Base-by-base conservation (phyloP, 1,284 basidiomycete species). In the Anthracocystis panici-leucophaei region DNA sequence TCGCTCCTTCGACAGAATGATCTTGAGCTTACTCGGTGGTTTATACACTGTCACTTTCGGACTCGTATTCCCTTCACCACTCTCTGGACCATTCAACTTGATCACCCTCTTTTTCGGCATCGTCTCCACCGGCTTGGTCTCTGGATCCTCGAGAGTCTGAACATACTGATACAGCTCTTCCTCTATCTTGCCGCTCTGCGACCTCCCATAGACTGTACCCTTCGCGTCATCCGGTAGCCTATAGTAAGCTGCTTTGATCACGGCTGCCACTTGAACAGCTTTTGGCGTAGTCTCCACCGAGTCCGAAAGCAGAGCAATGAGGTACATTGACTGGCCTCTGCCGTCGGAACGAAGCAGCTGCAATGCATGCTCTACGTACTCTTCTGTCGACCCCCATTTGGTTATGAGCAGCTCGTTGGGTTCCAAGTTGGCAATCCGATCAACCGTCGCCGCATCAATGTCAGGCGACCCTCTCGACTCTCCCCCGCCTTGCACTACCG, bases 91-190 rank as follows among this genome's bases (percentile, higher is more conserved):
- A 50, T 76, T 57, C 25, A 76, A 52, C 23, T 58, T 61, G 48
- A 76, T 76, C 38, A 76, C 53, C 2, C 62, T 41, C 35, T 42
- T 65, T 44, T 57, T 68, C 0, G 68, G 33, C 10, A 61, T 29
- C 11, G 53, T 11, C 1, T 59, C 31, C 49, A 3, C 53, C 35
- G 3, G 52, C 18, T 12, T 63, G 25, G 2, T 60, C 21, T 1
- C 31, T 38, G 2, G 69, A 29, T 80, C 85, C 5, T 87, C 88
- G 62, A 92, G 91, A 75, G 92, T 91, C 3, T 90, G 86, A 41
- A 93, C 91, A 75, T 93, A 94, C 84, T 93, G 92, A 77, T 92
- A 88, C 3, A 94, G 85, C 59, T 92, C 91, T 14, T 90, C 87
- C 23, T 91, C 90, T 29, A 70, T 56, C 8, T 10, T 41, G 16